Conservation (phyloP, 2,329 filamentous ascomycete genomes). For the Neofusicoccum sp. region DNA sequence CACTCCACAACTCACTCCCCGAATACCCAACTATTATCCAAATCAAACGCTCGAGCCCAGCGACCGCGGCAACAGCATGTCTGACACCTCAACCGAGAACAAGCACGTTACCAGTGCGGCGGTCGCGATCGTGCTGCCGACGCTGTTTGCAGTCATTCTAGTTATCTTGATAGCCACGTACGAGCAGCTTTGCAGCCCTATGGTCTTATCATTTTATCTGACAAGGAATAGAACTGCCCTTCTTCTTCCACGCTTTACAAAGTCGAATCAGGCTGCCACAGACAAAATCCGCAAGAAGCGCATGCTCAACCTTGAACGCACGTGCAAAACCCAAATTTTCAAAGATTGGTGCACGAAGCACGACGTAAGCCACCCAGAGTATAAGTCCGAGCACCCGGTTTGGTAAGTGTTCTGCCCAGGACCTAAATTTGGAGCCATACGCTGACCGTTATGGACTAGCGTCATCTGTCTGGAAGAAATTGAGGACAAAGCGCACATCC, state of each 20-base stretch:
- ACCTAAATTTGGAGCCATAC: not conserved
- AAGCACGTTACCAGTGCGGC: not conserved
- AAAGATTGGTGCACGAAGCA: conserved; percentile 30
- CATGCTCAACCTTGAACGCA: conserved; percentile 30
- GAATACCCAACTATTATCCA: not conserved
- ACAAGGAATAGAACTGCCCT: conserved; percentile 10
- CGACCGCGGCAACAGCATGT: conserved; percentile 4
- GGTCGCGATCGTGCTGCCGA: conserved; percentile 33
- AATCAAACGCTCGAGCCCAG: not conserved
- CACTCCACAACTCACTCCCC: not conserved
- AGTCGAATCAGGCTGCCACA: conserved; percentile 22
- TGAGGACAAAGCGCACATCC: conserved; percentile 31
- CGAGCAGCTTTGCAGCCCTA: conserved; percentile 1
- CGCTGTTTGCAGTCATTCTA: conserved; percentile 31
- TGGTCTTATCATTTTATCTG: not conserved
- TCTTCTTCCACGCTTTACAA: conserved; percentile 14
- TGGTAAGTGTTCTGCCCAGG: conserved; percentile 1
- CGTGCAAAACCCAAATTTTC: conserved; percentile 32
- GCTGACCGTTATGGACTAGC: conserved; percentile 22
- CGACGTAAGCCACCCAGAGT: conserved; percentile 8
- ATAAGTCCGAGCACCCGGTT: conserved; percentile 14
- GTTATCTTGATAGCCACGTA: conserved; percentile 32
- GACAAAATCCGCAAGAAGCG: conserved; percentile 30
- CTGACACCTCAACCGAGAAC: conserved; percentile 2
- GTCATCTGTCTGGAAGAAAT: conserved; percentile 39